Evolutionary conservation across 345 rosid genomes (phyloP).

Genomic region (Acer saccharum): DNA sequence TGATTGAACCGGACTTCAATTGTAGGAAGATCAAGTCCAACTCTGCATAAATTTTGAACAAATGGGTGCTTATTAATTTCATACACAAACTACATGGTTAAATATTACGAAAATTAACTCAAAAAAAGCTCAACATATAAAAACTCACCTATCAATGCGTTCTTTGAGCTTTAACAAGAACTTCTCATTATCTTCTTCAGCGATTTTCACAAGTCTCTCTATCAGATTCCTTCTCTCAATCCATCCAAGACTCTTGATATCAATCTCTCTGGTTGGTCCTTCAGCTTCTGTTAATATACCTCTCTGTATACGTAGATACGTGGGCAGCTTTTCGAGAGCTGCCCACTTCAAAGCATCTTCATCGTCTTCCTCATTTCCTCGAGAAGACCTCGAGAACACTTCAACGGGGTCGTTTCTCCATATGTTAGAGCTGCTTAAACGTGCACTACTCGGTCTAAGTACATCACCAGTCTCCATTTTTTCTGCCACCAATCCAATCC

Average conservation of each 20-base stretch:
- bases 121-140: no score
- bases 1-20: slow-evolving; percentile 89
- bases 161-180: slow-evolving; percentile 77
- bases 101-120: no score
- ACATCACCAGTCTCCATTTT: slow-evolving; percentile 40
- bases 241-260: slow-evolving; percentile 64
- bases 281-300: slow-evolving; percentile 62
- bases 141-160: slow-evolving; percentile 58
- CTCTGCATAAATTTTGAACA: no score
- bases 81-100: no score
- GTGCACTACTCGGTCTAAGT: slow-evolving; percentile 35
- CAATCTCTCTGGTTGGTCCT: slow-evolving; percentile 56
- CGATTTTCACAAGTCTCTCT: slow-evolving; percentile 67
- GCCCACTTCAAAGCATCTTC: slow-evolving; percentile 95
- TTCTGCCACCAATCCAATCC: neutral
- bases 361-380: slow-evolving; percentile 41
- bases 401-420: slow-evolving; percentile 45
- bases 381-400: slow-evolving; percentile 49
- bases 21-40: slow-evolving; percentile 82
- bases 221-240: slow-evolving; percentile 68
- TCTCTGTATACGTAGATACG: slow-evolving; percentile 63
- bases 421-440: slow-evolving; percentile 44
- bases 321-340: slow-evolving; percentile 83
- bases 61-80: no score
- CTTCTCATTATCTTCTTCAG: slow-evolving; percentile 86